These are phyloP conservation scores for Lactifluus hygrophoroides DNA, from an alignment of 768 basidiomycete species.

Conservation along the genomic window DNA sequence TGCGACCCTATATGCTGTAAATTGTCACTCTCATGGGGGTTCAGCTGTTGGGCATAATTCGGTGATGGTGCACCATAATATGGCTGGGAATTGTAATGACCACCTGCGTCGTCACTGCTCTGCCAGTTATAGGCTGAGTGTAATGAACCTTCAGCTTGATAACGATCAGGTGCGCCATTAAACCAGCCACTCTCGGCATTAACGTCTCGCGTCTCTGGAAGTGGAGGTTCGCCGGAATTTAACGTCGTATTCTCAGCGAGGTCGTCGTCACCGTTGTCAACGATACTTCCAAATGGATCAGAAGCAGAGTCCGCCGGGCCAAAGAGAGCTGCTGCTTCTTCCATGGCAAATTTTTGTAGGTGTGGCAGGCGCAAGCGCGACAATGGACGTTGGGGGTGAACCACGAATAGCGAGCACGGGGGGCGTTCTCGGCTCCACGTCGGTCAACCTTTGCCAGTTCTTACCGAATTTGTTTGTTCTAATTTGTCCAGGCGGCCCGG, in stretches of 20 bases:
- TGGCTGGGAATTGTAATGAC: constrained; percentile 4
- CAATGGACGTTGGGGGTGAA: neutral
- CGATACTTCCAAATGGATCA: constrained; percentile 31
- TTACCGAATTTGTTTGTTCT: constrained; percentile 13
- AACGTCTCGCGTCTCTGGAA: neutral
- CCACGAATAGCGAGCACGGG: neutral
- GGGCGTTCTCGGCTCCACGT: constrained; percentile 10
- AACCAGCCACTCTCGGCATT: neutral
- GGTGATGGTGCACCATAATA: constrained; percentile 3
- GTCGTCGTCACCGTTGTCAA: constrained; percentile 1
- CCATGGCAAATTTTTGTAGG: constrained; percentile 48
- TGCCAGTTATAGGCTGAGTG: constrained; percentile 8
- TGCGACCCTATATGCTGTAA: constrained; percentile 5
- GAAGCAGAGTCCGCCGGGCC: constrained; percentile 48
- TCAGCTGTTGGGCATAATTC: neutral
- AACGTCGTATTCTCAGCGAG: neutral
- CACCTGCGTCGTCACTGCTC: neutral
- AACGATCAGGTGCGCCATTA: neutral
- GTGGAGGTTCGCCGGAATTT: neutral
- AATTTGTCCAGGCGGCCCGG: constrained; percentile 9
- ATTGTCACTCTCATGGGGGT: neutral
- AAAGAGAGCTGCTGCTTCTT: constrained; percentile 79
- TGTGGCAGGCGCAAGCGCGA: constrained; percentile 12
- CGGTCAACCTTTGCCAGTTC: neutral
- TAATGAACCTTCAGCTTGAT: constrained; percentile 2